These are phyloP conservation scores for Suillus bovinus DNA, from an alignment of 768 basidiomycete species.

Conservation along the genomic window DNA sequence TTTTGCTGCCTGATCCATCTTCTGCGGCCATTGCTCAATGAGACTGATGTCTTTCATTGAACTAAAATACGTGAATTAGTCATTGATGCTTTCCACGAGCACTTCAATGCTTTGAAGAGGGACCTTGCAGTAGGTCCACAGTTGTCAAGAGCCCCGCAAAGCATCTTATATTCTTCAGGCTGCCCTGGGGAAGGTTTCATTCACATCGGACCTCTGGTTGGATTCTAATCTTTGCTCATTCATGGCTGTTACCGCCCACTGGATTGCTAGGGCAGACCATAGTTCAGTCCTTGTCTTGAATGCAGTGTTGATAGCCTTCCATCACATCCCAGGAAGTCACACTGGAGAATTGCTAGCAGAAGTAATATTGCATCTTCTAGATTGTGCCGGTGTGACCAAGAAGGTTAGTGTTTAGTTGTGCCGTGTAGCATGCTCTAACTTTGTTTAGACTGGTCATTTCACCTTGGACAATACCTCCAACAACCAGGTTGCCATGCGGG, in stretches of 20 bases:
- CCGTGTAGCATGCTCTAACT: slow-evolving; percentile 11
- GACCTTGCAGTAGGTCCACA: slow-evolving; percentile 1
- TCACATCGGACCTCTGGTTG: slow-evolving; percentile 39
- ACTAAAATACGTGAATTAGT: slow-evolving; percentile 8
- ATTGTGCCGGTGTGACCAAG: neutral
- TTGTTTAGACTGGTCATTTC: slow-evolving; percentile 12
- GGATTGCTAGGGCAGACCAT: slow-evolving; percentile 4
- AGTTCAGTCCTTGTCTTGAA: neutral
- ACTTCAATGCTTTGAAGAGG: slow-evolving; percentile 4
- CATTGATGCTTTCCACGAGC: neutral
- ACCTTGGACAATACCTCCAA: neutral
- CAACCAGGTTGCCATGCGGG: neutral
- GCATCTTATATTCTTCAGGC: neutral
- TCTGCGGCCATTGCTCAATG: slow-evolving; percentile 19
- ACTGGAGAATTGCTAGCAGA: slow-evolving; percentile 7
- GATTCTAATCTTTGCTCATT: slow-evolving; percentile 25
- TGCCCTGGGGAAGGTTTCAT: slow-evolving; percentile 13
- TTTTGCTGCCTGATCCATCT: slow-evolving; percentile 26
- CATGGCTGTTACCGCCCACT: slow-evolving; percentile 38
- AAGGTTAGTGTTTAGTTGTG: slow-evolving; percentile 2
- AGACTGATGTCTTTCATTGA: slow-evolving; percentile 12
- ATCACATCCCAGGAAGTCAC: slow-evolving; percentile 14
- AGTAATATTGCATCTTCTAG: neutral
- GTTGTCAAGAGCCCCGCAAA: too few species aligned
- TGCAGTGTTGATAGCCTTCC: slow-evolving; percentile 17